Conservation (phyloP, 2,329 filamentous ascomycete genomes). For the Leptographium flavum region DNA sequence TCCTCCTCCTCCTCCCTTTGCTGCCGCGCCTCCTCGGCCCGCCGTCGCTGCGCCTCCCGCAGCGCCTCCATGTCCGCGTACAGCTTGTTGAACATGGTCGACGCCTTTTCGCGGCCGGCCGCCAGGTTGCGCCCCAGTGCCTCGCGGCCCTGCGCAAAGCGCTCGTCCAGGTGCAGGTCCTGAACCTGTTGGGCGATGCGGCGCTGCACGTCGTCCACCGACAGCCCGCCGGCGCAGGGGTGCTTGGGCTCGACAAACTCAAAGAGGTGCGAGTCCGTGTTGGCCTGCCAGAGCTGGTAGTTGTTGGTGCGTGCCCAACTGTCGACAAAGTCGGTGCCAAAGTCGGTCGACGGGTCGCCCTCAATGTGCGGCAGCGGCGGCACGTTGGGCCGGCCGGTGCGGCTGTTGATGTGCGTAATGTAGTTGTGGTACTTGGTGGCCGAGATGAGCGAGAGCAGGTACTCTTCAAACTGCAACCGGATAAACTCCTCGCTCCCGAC, state of each 20-base stretch:
- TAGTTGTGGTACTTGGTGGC: slow-evolving; percentile 80
- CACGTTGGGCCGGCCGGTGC: slow-evolving; percentile 21
- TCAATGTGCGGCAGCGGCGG: slow-evolving; percentile 49
- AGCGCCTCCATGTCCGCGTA: slow-evolving; percentile 82
- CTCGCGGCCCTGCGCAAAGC: slow-evolving; percentile 70
- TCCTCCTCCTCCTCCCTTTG: slow-evolving; percentile 2
- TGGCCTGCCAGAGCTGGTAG: slow-evolving; percentile 71
- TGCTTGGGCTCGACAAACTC: slow-evolving; percentile 89
- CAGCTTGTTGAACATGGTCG: slow-evolving; percentile 70
- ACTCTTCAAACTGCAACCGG: slow-evolving; percentile 91
- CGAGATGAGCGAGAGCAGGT: slow-evolving; percentile 76
- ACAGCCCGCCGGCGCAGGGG: slow-evolving; percentile 82
- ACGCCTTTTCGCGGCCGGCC: slow-evolving; percentile 77
- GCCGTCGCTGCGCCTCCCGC: slow-evolving; percentile 56
- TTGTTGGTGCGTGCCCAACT: slow-evolving; percentile 82
- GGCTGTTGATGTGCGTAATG: slow-evolving; percentile 42
- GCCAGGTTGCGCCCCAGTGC: slow-evolving; percentile 80
- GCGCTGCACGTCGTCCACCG: slow-evolving; percentile 87
- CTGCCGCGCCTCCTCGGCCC: slow-evolving; percentile 35
- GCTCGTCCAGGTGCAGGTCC: slow-evolving; percentile 85
- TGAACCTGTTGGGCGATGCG: slow-evolving; percentile 83
- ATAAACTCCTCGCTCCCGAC: slow-evolving; percentile 96
- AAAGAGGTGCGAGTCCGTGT: slow-evolving; percentile 78
- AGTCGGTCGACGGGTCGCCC: slow-evolving; percentile 74
- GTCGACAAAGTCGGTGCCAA: slow-evolving; percentile 72